Evolutionary conservation across 73 alveolate genomes (phyloP), one percentile per base, ranked within the genome.

Genomic region (Blepharisma japonicum): DNA sequence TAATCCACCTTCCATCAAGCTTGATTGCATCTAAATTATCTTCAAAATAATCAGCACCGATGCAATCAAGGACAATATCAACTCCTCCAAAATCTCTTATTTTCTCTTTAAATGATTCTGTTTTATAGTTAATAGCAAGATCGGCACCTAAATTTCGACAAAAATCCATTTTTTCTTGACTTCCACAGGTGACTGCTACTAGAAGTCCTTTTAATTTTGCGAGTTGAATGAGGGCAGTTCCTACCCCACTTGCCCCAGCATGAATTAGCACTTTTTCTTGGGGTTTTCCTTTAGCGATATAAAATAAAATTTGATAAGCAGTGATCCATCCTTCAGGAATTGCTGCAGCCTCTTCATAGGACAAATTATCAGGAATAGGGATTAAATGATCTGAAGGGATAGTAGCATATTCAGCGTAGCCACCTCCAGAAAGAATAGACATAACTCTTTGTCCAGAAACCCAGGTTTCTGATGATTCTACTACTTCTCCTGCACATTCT

Each of bases 171-270:
- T 89, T 89, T 25, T 86, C 79, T 4, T 72, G 87, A 14, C 71
- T 38, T 5, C 91, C 86, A 53, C 87, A 51, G 0, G 90, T 87
- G 6, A 93, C 93, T 21, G 86, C 76, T 6, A 77, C 81, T 7
- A 11, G 68, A 23, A 9, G 45, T 2, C 93, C 93, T 23, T 71
- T 47, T 47, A 21, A 23, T 77, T 85, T 86, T 71, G 91, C 86
- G 9, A 89, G 80, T 77, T 89, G 87, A 55, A 89, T 89, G 68
- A 80, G 55, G 25, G 91, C 82, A 7, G 87, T 81, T 7, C 96
- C 96, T n/a, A 89, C 90, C 38, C 96, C 96, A 21, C 89, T 56
- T 2, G 96, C 96, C 2, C 87, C 96, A 6, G 96, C 96, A 56
- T 86, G 93, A 50, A 89, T 78, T 6, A 89, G 77, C 6, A 77